These are phyloP conservation scores for Fonsecaea nubica DNA, from an alignment of 2,329 filamentous ascomycete genomes.

Conservation along the genomic window DNA sequence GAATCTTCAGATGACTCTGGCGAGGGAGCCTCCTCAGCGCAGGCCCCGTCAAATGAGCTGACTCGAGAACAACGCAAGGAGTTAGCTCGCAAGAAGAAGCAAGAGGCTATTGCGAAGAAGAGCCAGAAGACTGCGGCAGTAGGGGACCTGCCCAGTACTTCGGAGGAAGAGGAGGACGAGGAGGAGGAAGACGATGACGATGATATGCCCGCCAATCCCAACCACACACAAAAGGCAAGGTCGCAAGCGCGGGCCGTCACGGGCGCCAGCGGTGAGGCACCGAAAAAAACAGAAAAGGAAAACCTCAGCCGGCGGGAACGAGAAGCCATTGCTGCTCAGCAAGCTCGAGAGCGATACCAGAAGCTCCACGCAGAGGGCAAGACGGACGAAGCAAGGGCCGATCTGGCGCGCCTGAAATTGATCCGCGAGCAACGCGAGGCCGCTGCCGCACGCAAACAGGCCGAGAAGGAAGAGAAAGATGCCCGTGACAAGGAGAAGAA, in stretches of 20 bases:
- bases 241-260: constrained; percentile 64
- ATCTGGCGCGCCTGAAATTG: constrained; percentile 79
- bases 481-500: constrained; percentile 49
- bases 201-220: constrained; percentile 78
- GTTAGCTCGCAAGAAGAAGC: constrained; percentile 87
- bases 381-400: constrained; percentile 92
- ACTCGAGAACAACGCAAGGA: constrained; percentile 88
- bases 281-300: constrained; percentile 61
- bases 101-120: constrained; percentile 80
- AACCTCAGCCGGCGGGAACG: constrained; percentile 72
- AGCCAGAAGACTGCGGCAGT: constrained; percentile 75
- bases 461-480: constrained; percentile 64
- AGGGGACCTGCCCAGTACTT: constrained; percentile 81
- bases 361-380: constrained; percentile 93
- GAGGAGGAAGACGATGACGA: constrained; percentile 48
- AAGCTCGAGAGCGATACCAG: constrained; percentile 87
- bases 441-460: constrained; percentile 82
- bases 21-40: constrained; percentile 53
- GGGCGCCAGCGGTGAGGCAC: constrained; percentile 51
- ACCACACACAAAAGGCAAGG: constrained; percentile 72
- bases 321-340: constrained; percentile 83
- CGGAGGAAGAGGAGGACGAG: constrained; percentile 49
- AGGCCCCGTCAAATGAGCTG: constrained; percentile 55
- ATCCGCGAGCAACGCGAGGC: constrained; percentile 86
- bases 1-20: constrained; percentile 55